Base-by-base conservation (phyloP, 345 rosid genomes). In the Cardamine resedifolia region DNA sequence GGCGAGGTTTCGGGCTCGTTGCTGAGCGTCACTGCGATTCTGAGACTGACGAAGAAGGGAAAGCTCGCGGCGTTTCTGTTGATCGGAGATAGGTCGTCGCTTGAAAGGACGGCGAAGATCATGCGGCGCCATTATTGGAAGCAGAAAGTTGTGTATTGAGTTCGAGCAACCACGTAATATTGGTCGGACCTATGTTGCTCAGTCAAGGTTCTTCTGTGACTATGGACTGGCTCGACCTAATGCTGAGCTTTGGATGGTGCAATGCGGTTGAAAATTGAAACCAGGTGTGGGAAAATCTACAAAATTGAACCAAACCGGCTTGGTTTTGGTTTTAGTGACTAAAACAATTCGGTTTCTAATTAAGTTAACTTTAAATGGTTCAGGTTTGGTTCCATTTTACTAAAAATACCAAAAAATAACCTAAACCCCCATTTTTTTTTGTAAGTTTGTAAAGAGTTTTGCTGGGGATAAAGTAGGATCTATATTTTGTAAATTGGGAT, bases 51-150 rank as follows among this genome's bases (percentile, higher is more conserved):
- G 86, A 73, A 80, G 88, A 36, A 94, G 81, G 5, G 97, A 90
- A 23, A 90, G 83, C 5, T 89, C 92, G 27, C 99, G 76, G 9
- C 96, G 96, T 77, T 83, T 77, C 82, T 91, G 93, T 48, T 95
- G 99, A 71, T 91, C 99, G 80, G 96, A 91, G 78, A 95, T 82
- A 41, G 85, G 83, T 15, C 88, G 84, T 66, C 87, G 82, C 72
- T 95, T 95, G 80, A 88, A 89, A 62, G 97, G 96, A 61, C 97
- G 97, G 68, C 93, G 97, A 56, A 77, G 36, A 63, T 91, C 97
- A 72, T 79, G 89, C 19, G 95, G 85, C 59, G 96, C 89, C 96
- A 91, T 90, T 6, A 24, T 12, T 18, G 59, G 58, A 70, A 3
- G 49, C 27, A 16, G 74, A 18, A 53, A 27, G 20, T 23, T 24